Base-by-base conservation (phyloP, 1,139 yeast genomes). In the Pneumocystis jirovecii region DNA sequence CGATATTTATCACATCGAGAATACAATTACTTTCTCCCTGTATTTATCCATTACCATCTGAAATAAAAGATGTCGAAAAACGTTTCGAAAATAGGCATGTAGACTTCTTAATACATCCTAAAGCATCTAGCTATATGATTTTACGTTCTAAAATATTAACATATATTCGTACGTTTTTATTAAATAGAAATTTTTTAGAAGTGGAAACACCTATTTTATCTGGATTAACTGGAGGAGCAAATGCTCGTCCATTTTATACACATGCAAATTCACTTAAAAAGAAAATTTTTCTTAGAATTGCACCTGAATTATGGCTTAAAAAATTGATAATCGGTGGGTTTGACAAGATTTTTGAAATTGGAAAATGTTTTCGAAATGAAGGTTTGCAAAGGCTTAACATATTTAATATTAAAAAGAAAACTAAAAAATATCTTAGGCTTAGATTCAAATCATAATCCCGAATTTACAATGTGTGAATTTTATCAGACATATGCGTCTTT, bases 201-300 rank as follows among this genome's bases (percentile, higher is more conserved):
- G 98, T 93, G 70, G 98, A 93, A 80, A 93, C 98, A 68, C 98
- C 98, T 74, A 93, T 93, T 88, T 87, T 93, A 95, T 93, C 93
- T 79, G 89, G 89, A 72, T 90, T 93, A 77, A 97, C 98, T 66
- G 98, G 98, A 76, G 98, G 98, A 79, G 98, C 98, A 72, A 93
- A 97, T 69, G 98, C 98, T 72, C 93, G 90, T 81, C 98, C 98
- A 56, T 93, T 93, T 78, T 80, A 87, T 71, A 93, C 98, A 67
- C 97, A 93, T 76, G 98, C 93, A 80, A 93, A 93, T 75, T 98
- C 93, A 75, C 84, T 93, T 76, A 97, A 90, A 73, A 85, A 89
- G 89, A 95, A 90, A 74, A 87, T 93, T 89, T 91, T 80, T 81
- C 87, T 93, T 96, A 89, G 98, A 83, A 86, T 93, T 78, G 98